These are phyloP conservation scores for Selaginella tamariscina DNA, from an alignment of 75 land plant species.

Conservation along the genomic window DNA sequence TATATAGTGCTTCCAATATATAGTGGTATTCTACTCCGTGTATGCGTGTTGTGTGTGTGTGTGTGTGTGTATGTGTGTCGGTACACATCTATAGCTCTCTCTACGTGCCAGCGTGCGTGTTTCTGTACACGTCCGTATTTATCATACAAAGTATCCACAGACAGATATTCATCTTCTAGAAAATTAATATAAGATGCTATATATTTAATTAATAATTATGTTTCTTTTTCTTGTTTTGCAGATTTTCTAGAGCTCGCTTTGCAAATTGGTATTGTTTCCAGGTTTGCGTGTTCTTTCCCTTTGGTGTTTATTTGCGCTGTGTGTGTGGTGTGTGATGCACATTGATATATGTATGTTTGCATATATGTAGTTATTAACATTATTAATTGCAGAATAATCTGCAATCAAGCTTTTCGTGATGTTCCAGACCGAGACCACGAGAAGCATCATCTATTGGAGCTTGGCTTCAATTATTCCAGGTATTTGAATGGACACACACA, in stretches of 20 bases:
- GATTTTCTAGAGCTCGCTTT: constrained; percentile 87
- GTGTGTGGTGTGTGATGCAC: no score
- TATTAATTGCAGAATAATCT: no score
- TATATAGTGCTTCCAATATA: constrained; percentile 63
- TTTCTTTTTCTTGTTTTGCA: constrained; percentile 19
- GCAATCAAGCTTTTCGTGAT: constrained; percentile 64
- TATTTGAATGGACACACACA: constrained; percentile 14
- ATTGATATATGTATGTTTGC: no score
- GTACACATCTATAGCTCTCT: no score
- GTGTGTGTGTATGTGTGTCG: no score
- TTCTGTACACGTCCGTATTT: no score
- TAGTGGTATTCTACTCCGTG: constrained; percentile 49
- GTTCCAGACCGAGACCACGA: constrained; percentile 65
- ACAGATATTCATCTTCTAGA: no score
- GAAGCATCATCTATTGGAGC: constrained; percentile 78
- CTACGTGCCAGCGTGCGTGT: no score
- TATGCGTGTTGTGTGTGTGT: no score
- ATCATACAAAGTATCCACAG: no score
- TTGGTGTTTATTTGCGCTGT: constrained; percentile 64
- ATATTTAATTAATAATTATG: neutral
- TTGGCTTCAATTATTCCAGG: constrained; percentile 94
- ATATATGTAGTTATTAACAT: no score
- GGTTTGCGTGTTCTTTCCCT: constrained; percentile 93
- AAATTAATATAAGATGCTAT: no score
- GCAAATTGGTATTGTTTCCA: constrained; percentile 93